These are phyloP conservation scores for Capronia americana DNA, from an alignment of 2,329 filamentous ascomycete species.

Conservation along the genomic window DNA sequence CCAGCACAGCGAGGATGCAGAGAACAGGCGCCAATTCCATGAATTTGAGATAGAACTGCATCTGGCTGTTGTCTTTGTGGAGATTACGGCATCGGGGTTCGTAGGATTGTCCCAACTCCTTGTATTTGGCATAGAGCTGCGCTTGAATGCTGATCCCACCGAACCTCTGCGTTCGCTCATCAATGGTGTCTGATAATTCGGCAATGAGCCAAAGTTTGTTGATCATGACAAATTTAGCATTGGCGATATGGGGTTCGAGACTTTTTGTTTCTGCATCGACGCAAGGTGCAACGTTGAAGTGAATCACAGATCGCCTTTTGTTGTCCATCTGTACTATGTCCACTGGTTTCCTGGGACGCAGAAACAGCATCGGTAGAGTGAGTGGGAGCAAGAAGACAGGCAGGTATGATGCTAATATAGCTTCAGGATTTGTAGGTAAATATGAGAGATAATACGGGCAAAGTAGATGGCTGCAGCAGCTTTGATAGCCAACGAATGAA, in stretches of 20 bases:
- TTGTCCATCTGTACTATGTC: not conserved
- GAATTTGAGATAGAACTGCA: slow-evolving; percentile 4
- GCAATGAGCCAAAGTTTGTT: not conserved
- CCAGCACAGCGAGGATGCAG: slow-evolving; percentile 10
- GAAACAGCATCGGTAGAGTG: not conserved
- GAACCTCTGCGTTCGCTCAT: not conserved
- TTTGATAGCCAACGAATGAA: not conserved
- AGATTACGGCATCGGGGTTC: not conserved
- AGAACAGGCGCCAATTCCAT: slow-evolving; percentile 23
- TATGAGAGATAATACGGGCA: not conserved
- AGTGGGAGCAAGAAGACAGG: not conserved
- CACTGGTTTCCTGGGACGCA: not conserved
- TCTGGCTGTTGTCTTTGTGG: not conserved
- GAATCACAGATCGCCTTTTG: not conserved
- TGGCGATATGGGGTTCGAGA: not conserved
- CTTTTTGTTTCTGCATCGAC: not conserved
- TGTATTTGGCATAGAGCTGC: not conserved
- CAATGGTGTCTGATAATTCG: not conserved
- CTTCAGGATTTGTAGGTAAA: not conserved
- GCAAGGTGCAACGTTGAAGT: not conserved
- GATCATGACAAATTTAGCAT: not conserved
- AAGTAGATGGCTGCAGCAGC: not conserved
- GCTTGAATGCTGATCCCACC: not conserved
- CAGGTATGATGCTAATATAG: not conserved
- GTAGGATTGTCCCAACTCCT: not conserved